Evolutionary conservation across 2,329 filamentous ascomycete species (phyloP).

Genomic region (Trichophaea hybrida): DNA sequence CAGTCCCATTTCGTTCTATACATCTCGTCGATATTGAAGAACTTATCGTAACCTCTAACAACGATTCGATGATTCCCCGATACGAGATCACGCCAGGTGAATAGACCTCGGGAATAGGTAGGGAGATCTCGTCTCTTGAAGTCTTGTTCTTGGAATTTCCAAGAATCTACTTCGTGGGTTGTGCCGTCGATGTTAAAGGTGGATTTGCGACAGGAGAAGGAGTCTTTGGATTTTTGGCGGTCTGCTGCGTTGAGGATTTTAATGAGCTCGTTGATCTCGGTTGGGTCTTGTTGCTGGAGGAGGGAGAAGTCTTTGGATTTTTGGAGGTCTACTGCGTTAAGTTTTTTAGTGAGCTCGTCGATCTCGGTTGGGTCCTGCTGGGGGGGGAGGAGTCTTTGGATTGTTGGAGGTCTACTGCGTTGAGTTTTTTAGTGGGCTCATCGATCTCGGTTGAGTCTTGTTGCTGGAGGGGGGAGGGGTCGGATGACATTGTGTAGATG

Average conservation of each 20-base stretch:
- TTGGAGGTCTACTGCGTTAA: constrained; percentile 42
- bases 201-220: constrained; percentile 65
- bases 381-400: constrained; percentile 30
- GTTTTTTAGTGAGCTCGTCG: constrained; percentile 46
- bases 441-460: constrained; percentile 58
- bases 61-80: constrained; percentile 60
- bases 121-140: constrained; percentile 80
- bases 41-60: constrained; percentile 91
- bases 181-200: constrained; percentile 54
- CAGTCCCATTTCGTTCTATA: constrained; percentile 66
- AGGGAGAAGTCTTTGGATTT: not conserved
- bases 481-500: not conserved
- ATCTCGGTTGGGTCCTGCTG: constrained; percentile 56
- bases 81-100: constrained; percentile 55
- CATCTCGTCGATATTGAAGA: constrained; percentile 88
- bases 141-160: constrained; percentile 89
- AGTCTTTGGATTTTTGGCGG: constrained; percentile 28
- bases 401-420: constrained; percentile 36
- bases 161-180: constrained; percentile 64
- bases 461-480: constrained; percentile 28
- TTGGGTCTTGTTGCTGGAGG: constrained; percentile 47
- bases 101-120: constrained; percentile 84
- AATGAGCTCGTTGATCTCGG: constrained; percentile 53
- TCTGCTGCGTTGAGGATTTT: constrained; percentile 44
- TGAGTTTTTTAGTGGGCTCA: constrained; percentile 50